Evolutionary conservation across 768 basidiomycete genomes (phyloP), one percentile per base, ranked within the genome.

Genomic region (Kwoniella sp.): DNA sequence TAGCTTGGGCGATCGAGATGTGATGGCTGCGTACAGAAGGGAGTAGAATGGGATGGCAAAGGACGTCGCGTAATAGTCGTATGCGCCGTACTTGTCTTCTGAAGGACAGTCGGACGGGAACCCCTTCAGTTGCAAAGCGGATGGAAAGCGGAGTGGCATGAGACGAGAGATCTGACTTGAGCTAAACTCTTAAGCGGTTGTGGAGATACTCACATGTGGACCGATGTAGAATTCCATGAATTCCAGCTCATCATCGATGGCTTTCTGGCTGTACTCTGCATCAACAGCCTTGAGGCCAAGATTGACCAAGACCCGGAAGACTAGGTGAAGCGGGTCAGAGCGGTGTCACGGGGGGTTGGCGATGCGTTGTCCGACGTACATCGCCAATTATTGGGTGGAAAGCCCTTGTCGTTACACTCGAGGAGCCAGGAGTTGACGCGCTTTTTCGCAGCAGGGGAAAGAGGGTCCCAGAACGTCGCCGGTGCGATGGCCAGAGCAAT

Each of bases 401-500:
- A 58, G 7, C n/a, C 33, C 28, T 41, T 43, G 19, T 47, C 41
- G 37, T 62, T 66, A 25, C 32, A 45, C 6, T 40, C 20, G 1
- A 65, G 27, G 9, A 65, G 44, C 56, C 57, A 66, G 2, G 50
- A 29, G 29, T 54, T 60, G 17, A 62, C 42, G 5, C 47, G 22
- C 25, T 39, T 50, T 50, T 57, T 62, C 7, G 54, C 56, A 27
- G 44, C 46, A 6, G 32, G 37, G 9, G 47, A 40, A 7, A 62
- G 45, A n/a, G 64, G 64, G 5, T 62, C 56, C 64, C 64, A 66
- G 45, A 87, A 71, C 45, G 81, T 76, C 57, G 85, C 79, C 32
- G 79, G 79, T 1, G 84, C 83, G 3, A 84, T 81, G 5, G 83
- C 78, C 26, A 88, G 76, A 0, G 83, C 76, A 67, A 84, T 86